phyloP scores from a whole-genome alignment of 108 stramenopile genomes.

The Asterionellopsis glacialis region DNA sequence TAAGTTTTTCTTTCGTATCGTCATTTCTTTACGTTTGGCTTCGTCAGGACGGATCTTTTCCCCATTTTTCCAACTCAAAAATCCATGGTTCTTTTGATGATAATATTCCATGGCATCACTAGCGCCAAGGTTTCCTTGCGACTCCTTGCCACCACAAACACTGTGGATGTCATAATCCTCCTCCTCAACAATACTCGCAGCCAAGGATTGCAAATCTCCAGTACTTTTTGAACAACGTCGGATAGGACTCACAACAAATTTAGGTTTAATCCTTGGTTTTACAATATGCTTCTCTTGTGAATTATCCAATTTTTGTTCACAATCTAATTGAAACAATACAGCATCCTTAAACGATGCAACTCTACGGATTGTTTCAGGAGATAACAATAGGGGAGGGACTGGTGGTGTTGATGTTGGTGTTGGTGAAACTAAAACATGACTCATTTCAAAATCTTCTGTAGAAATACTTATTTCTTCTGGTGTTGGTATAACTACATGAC shows the following conservation, averaged over 20 bases:
- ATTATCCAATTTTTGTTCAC: too few species aligned
- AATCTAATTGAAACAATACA: too few species aligned
- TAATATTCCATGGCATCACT: conserved; percentile 76
- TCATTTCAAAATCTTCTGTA: too few species aligned
- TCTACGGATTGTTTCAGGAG: too few species aligned
- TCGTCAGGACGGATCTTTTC: conserved; percentile 74
- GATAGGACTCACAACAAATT: neutral
- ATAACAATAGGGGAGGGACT: too few species aligned
- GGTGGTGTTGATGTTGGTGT: too few species aligned
- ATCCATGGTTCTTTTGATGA: conserved; percentile 59
- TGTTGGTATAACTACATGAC: too few species aligned
- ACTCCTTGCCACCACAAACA: conserved; percentile 17
- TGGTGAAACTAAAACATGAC: too few species aligned
- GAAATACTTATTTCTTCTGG: too few species aligned
- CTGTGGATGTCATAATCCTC: too few species aligned
- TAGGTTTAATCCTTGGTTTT: neutral
- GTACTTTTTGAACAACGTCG: neutral
- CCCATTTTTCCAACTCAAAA: conserved; percentile 45
- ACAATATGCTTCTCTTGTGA: too few species aligned
- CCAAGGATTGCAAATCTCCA: neutral
- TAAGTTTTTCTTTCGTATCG: conserved; percentile 65
- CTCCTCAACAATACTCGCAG: neutral
- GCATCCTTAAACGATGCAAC: too few species aligned
- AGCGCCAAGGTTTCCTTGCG: conserved; percentile 50
- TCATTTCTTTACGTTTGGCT: conserved; percentile 73